phyloP scores from a whole-genome alignment of 2,329 filamentous ascomycete genomes.

The Aspergillus tubingensis region DNA sequence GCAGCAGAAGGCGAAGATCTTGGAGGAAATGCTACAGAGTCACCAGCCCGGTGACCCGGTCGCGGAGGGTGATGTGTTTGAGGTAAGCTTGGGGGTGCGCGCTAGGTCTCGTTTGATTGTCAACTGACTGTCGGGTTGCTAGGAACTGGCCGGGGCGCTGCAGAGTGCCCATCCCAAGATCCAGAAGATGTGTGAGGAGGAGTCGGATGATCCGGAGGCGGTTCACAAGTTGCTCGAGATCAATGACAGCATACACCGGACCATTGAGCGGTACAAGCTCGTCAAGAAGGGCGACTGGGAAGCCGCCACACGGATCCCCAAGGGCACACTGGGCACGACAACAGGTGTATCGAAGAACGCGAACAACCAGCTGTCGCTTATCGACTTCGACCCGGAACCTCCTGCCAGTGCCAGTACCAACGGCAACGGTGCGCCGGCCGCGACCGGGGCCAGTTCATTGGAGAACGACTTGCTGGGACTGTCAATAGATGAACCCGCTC shows the following conservation, averaged over 20 bases:
- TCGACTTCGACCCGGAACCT: constrained; percentile 77
- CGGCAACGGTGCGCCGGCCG: constrained; percentile 46
- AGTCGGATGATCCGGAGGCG: constrained; percentile 93
- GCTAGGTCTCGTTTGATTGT: background rate
- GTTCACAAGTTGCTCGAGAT: constrained; percentile 95
- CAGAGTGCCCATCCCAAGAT: constrained; percentile 97
- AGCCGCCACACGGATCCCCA: constrained; percentile 77
- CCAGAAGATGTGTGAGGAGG: constrained; percentile 98
- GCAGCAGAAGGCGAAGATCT: constrained; percentile 86
- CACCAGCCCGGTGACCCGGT: constrained; percentile 82
- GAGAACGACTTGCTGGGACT: constrained; percentile 91
- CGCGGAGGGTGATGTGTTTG: constrained; percentile 67
- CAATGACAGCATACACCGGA: constrained; percentile 97
- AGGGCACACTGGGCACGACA: constrained; percentile 72
- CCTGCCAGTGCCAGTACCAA: constrained; percentile 44
- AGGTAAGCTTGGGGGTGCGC: constrained; percentile 46
- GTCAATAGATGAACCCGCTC: constrained; percentile 72
- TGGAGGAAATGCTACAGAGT: constrained; percentile 89
- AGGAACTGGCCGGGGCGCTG: constrained; percentile 85
- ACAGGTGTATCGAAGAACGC: constrained; percentile 66
- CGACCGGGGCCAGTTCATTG: constrained; percentile 63
- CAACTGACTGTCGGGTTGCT: constrained; percentile 1
- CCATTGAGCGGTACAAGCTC: constrained; percentile 90
- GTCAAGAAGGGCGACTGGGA: constrained; percentile 94
- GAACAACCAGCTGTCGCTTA: constrained; percentile 82